Evolutionary conservation across 495 filamentous ascomycete genomes (phyloP).

Genomic region (Massariosphaeria phaeospora): DNA sequence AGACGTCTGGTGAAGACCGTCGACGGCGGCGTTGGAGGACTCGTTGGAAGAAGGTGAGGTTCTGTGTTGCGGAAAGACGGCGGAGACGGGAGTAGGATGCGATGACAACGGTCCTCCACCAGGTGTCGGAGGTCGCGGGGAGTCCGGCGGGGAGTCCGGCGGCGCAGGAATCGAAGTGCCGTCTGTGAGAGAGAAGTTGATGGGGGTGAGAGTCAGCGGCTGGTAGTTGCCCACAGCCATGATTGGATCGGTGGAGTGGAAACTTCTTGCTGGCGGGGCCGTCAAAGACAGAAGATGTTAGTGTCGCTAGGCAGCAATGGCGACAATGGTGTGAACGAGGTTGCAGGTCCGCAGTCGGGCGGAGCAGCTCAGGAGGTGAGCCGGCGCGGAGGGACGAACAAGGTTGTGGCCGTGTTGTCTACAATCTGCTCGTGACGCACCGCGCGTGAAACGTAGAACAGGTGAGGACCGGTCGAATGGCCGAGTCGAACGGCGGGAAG

Average conservation of each 20-base stretch:
- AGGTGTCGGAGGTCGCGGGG: constrained; percentile 39
- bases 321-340: background rate
- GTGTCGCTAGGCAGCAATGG: constrained; percentile 6
- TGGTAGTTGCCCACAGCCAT: constrained; percentile 30
- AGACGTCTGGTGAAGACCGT: constrained; percentile 12
- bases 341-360: background rate
- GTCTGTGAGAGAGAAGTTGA: constrained; percentile 40
- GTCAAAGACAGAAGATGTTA: constrained; percentile 11
- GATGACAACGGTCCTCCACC: constrained; percentile 40
- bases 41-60: constrained; percentile 13
- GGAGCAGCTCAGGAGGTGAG: constrained; percentile 14
- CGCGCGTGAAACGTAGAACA: too few species aligned
- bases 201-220: constrained; percentile 35
- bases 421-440: too few species aligned
- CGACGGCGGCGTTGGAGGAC: constrained; percentile 6
- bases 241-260: background rate
- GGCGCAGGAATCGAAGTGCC: constrained; percentile 41
- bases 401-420: background rate
- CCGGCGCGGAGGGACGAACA: constrained; percentile 3
- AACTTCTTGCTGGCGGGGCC: background rate
- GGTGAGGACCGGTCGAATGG: too few species aligned
- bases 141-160: constrained; percentile 34
- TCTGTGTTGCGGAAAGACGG: constrained; percentile 7
- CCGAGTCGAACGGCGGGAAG: background rate
- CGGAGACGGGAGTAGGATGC: constrained; percentile 36